Evolutionary conservation across 306 rosid species (phyloP).

Genomic region (Lagenaria siceraria): DNA sequence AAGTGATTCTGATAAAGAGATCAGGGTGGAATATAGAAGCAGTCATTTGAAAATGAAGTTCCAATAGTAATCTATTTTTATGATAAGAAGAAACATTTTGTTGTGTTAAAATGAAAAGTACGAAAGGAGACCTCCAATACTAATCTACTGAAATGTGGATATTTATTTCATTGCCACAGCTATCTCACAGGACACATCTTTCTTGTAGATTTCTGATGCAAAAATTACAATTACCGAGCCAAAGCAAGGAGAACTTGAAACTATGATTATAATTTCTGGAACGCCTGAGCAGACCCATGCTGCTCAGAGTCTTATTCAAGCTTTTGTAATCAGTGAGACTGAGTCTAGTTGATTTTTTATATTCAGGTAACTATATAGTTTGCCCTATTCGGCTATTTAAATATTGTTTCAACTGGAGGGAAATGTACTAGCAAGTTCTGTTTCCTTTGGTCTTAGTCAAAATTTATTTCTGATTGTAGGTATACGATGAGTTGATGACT

Average conservation of each 20-base stretch:
- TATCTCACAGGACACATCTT: conserved; percentile 12
- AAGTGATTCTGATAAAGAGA: not conserved
- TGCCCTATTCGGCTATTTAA: not conserved
- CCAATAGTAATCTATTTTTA: not conserved
- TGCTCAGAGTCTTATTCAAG: conserved; percentile 97
- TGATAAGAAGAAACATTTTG: not conserved
- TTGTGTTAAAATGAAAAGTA: not conserved
- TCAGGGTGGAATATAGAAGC: not conserved
- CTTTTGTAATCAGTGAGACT: conserved; percentile 81
- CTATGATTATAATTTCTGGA: conserved; percentile 77
- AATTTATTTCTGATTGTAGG: conserved; percentile 3
- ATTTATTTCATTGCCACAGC: not conserved
- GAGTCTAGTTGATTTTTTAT: conserved; percentile 48
- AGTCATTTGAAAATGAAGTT: not conserved
- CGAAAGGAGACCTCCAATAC: not conserved
- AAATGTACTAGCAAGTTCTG: not conserved
- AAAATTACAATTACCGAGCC: conserved; percentile 74
- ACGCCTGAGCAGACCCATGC: conserved; percentile 97
- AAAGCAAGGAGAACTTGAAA: conserved; percentile 79
- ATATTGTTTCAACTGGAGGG: not conserved
- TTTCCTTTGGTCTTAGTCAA: not conserved
- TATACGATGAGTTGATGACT: not conserved
- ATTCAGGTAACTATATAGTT: conserved; percentile 26
- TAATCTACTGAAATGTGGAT: not conserved
- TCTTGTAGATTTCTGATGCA: conserved; percentile 86